phyloP scores from a whole-genome alignment of 305 asterid genomes.

The Ilex paraguariensis region DNA sequence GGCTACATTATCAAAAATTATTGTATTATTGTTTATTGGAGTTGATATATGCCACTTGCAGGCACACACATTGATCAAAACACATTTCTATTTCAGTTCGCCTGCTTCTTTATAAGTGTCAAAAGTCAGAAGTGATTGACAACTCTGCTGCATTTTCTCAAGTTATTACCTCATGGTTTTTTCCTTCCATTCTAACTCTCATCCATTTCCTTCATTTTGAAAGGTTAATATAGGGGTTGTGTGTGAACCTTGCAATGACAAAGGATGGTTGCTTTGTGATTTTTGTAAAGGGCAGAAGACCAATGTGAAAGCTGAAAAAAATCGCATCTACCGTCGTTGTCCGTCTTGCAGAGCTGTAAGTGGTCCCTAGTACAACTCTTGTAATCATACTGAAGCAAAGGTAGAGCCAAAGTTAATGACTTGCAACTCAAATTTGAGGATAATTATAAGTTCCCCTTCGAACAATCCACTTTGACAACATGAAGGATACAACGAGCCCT shows the following conservation, averaged over 20 bases:
- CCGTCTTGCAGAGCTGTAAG: conserved; percentile 84
- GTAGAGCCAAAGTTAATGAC: neutral
- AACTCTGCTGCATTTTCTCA: neutral
- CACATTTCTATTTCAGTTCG: no score
- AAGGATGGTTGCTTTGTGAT: conserved; percentile 75
- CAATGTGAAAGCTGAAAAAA: conserved; percentile 54
- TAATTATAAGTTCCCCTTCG: no score
- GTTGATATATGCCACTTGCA: no score
- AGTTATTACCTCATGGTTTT: neutral
- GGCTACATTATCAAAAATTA: no score
- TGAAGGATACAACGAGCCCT: no score
- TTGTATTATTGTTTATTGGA: no score
- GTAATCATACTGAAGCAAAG: no score
- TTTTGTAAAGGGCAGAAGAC: conserved; percentile 74
- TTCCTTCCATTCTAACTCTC: neutral
- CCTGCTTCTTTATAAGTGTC: neutral
- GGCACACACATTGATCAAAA: no score
- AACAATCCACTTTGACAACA: no score
- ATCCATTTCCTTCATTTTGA: neutral
- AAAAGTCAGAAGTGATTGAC: neutral
- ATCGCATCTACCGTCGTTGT: conserved; percentile 61
- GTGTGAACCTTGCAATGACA: conserved; percentile 61
- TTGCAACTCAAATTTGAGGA: neutral
- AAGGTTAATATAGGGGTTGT: conserved; percentile 50
- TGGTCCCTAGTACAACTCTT: neutral